A percentile compares a stretch with the other conserved stretches of the same genome.
Evolutionary conservation across 2,329 filamentous ascomycete genomes (phyloP).

Genomic region (Coniochaeta ligniaria): DNA sequence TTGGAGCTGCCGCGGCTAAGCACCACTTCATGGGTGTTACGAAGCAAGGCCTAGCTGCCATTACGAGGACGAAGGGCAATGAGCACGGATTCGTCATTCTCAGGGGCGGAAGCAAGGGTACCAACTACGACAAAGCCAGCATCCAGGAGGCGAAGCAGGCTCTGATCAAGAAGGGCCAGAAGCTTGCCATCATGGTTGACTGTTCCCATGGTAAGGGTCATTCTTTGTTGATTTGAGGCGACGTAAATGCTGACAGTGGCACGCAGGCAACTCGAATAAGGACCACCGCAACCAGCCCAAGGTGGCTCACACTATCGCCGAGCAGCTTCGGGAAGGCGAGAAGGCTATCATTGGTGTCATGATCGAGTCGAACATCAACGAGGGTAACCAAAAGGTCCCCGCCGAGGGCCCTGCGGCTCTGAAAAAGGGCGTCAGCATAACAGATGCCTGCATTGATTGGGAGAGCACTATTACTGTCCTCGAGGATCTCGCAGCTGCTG

Average conservation of each 20-base stretch:
- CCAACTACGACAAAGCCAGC: slow-evolving; percentile 86
- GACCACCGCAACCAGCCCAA: slow-evolving; percentile 96
- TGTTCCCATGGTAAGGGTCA: slow-evolving; percentile 77
- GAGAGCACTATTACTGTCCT: slow-evolving; percentile 74
- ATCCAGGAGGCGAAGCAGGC: slow-evolving; percentile 74
- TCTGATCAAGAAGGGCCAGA: slow-evolving; percentile 74
- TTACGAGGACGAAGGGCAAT: slow-evolving; percentile 88
- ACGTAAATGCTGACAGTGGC: background rate
- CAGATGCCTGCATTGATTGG: slow-evolving; percentile 94
- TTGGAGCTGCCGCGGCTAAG: slow-evolving; percentile 74
- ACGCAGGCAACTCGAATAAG: slow-evolving; percentile 85
- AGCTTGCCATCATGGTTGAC: slow-evolving; percentile 92
- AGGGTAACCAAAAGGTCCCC: slow-evolving; percentile 83
- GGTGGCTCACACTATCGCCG: slow-evolving; percentile 73
- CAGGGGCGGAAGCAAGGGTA: slow-evolving; percentile 81
- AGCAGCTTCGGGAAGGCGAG: slow-evolving; percentile 84
- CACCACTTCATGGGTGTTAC: slow-evolving; percentile 99
- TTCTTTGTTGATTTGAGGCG: background rate
- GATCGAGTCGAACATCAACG: slow-evolving; percentile 97
- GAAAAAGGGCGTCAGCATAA: slow-evolving; percentile 89
- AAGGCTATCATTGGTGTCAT: slow-evolving; percentile 89
- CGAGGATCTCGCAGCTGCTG: slow-evolving; percentile 77
- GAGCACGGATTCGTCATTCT: slow-evolving; percentile 97
- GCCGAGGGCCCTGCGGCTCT: slow-evolving; percentile 69
- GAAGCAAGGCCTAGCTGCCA: slow-evolving; percentile 92